Conservation (phyloP, 106 monocot genomes). For the Platanthera guangdongensis region DNA sequence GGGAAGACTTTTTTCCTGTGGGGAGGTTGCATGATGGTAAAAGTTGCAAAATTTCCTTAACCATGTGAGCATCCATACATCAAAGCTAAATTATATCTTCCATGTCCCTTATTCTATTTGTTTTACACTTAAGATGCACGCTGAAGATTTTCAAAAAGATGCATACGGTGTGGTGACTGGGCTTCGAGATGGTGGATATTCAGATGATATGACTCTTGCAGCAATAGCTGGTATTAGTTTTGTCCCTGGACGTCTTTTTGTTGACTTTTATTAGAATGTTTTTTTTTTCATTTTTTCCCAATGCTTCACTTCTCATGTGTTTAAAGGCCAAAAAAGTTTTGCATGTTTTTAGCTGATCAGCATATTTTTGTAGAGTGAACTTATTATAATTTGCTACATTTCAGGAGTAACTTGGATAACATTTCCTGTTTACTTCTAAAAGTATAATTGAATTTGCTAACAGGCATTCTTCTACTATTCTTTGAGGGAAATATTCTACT, state of each 20-base stretch:
- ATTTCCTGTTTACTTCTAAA: background rate
- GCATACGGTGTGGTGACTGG: slow-evolving; percentile 76
- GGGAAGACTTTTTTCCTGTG: slow-evolving; percentile 96
- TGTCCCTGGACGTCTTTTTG: background rate
- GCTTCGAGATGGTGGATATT: slow-evolving; percentile 94
- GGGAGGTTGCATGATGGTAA: slow-evolving; percentile 99
- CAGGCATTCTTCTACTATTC: background rate
- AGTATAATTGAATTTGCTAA: background rate
- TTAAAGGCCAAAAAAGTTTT: background rate
- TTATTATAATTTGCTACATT: background rate
- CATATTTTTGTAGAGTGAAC: background rate
- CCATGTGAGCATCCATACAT: background rate
- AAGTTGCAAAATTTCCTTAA: slow-evolving; percentile 5
- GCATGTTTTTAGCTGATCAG: background rate
- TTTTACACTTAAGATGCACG: slow-evolving; percentile 79
- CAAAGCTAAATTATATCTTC: background rate
- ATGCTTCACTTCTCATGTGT: background rate
- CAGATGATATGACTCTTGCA: slow-evolving; percentile 98
- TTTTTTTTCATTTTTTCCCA: background rate
- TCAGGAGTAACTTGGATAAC: background rate
- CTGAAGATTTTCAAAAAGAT: slow-evolving; percentile 86
- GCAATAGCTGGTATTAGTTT: slow-evolving; percentile 75
- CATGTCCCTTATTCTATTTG: slow-evolving; percentile 9
- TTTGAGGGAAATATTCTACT: background rate
- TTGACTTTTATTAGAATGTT: background rate